Evolutionary conservation across 495 filamentous ascomycete species (phyloP), one percentile per base, ranked within the genome.

Genomic region (Aspergillus ostianus): DNA sequence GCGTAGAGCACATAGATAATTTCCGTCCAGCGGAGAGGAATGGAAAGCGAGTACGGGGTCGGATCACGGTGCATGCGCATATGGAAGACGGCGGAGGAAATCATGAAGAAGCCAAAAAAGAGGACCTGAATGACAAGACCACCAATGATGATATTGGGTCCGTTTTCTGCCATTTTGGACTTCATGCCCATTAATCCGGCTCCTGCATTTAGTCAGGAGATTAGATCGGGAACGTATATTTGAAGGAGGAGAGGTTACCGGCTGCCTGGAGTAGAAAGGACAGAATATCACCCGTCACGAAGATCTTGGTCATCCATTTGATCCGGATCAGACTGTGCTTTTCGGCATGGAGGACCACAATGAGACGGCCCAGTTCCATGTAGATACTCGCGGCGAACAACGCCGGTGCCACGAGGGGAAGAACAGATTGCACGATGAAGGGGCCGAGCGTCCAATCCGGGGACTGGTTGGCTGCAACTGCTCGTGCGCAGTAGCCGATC

Each of bases 401-500:
- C 6, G 74, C 77, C 6, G 77, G 79, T 4, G 77, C 72, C 13
- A 80, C 53, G 8, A 65, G 63, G 18, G 71, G 58, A 30, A 73
- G 58, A 23, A 73, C 54, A 30, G 65, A 61, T 46, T 75, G 69
- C 29, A 73, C 58, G 36, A 73, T 66, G 57, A 69, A 61, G 3
- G 68, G 48, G 12, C 62, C 53, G n/a, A 60, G 29, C 0, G 55
- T 57, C 59, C 59, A 50, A 36, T 59, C n/a, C 12, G 65, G 57
- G 18, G 59, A 52, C 20, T 61, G 29, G 21, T 41, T 47, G 0
- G 65, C 62, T 15, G 66, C 60, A 10, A 82, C 55, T 10, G 70
- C 63, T 23, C 83, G 80, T 23, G 74, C 82, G n/a, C 77, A 58
- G 64, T 85, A 85, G 13, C 83, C 83, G 2, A 81, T 55, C 13